These are phyloP conservation scores for Lecanicillium sp. DNA, from an alignment of 2,329 filamentous ascomycete species.

Conservation along the genomic window DNA sequence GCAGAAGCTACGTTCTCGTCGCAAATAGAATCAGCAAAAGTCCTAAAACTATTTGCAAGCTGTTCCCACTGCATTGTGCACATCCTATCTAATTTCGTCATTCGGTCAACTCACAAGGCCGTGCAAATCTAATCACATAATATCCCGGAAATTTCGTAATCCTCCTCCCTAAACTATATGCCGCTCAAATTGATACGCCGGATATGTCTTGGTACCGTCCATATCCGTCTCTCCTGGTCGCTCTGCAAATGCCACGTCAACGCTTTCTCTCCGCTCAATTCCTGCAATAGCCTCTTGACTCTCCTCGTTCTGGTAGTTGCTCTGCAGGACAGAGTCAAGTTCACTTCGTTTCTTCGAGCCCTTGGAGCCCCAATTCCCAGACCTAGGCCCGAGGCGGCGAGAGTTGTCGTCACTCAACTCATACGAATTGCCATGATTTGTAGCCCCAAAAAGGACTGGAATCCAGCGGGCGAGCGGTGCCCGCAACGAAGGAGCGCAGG, in stretches of 20 bases:
- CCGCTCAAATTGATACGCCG: constrained; percentile 4
- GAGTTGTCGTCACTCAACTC: constrained; percentile 4
- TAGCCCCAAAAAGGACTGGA: constrained; percentile 2
- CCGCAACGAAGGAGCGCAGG: constrained; percentile 3
- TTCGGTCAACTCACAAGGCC: too few relatives aligned
- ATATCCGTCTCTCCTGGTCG: neutral
- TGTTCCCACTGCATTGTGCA: too few relatives aligned
- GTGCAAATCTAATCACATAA: too few relatives aligned
- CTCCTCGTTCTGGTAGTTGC: neutral
- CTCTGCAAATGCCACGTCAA: constrained; percentile 3
- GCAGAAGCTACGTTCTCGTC: too few relatives aligned
- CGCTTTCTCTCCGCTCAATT: neutral
- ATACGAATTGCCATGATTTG: constrained; percentile 1
- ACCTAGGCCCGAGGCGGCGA: constrained; percentile 2
- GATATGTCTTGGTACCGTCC: constrained; percentile 5
- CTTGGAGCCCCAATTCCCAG: constrained; percentile 3
- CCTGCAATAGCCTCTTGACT: neutral
- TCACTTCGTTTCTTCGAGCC: constrained; percentile 3
- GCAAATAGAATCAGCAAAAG: too few relatives aligned
- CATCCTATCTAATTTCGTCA: too few relatives aligned
- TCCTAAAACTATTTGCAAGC: too few relatives aligned
- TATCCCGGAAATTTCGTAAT: too few relatives aligned
- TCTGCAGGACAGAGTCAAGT: neutral
- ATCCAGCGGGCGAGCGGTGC: constrained; percentile 3
- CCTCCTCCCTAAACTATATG: constrained; percentile 1